These are phyloP conservation scores for Xylariaceae sp. DNA, from an alignment of 2,329 filamentous ascomycete genomes.

Conservation along the genomic window DNA sequence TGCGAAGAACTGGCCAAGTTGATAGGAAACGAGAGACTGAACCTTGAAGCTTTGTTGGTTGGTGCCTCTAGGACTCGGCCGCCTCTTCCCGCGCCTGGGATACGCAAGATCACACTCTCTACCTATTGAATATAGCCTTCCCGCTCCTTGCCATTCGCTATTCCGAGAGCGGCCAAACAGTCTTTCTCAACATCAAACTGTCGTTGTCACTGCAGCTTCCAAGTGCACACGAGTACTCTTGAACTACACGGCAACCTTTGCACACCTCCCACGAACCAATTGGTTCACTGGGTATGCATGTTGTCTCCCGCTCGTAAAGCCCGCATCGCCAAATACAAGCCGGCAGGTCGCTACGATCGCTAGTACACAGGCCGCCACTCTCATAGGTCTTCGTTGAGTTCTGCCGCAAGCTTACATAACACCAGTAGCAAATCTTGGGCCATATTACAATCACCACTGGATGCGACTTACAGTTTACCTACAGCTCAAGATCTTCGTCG, in stretches of 20 bases:
- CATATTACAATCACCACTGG: slow-evolving; percentile 33
- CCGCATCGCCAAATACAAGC: slow-evolving; percentile 44
- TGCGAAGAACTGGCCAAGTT: slow-evolving; percentile 29
- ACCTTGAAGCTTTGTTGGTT: slow-evolving; percentile 39
- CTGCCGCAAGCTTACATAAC: slow-evolving; percentile 33
- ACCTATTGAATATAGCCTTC: slow-evolving; percentile 34
- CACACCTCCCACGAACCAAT: slow-evolving; percentile 47
- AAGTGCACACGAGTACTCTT: slow-evolving; percentile 43
- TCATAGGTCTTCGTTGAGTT: slow-evolving; percentile 30
- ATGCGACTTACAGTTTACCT: slow-evolving; percentile 33
- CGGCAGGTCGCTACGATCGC: slow-evolving; percentile 43
- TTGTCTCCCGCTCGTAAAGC: slow-evolving; percentile 51
- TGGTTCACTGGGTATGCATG: slow-evolving; percentile 55
- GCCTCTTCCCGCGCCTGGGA: slow-evolving; percentile 37
- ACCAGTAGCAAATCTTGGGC: slow-evolving; percentile 28
- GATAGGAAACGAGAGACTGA: slow-evolving; percentile 31
- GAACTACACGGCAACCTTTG: slow-evolving; percentile 45
- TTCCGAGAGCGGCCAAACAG: slow-evolving; percentile 40
- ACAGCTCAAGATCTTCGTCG: slow-evolving; percentile 29
- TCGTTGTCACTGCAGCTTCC: slow-evolving; percentile 45
- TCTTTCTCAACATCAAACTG: slow-evolving; percentile 34
- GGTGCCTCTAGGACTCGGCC: slow-evolving; percentile 36
- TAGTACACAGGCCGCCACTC: slow-evolving; percentile 33
- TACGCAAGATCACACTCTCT: slow-evolving; percentile 35
- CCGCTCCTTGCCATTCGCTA: slow-evolving; percentile 39